A percentile compares a stretch with the other conserved stretches of the same genome.
These are phyloP conservation scores for Schizosaccharomyces japonicus DNA, from an alignment of 805 yeast genomes.

Conservation along the genomic window DNA sequence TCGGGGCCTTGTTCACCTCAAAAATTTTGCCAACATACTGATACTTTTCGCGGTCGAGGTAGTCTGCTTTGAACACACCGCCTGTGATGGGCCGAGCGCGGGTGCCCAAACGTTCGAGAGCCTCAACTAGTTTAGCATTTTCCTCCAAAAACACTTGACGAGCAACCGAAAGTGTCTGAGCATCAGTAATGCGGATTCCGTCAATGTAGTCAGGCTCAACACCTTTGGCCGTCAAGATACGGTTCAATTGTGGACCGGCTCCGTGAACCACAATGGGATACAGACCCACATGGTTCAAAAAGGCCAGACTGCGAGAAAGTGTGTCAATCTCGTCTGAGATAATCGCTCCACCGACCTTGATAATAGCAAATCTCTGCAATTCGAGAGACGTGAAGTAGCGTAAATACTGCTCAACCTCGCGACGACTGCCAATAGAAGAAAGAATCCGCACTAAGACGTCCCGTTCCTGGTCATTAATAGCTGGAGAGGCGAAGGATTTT, in stretches of 20 bases:
- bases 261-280: conserved; percentile 95
- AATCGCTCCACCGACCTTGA: conserved; percentile 97
- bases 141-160: conserved; percentile 88
- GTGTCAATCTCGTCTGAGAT: conserved; percentile 75
- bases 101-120: conserved; percentile 86
- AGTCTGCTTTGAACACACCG: conserved; percentile 87
- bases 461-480: not conserved
- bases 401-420: conserved; percentile 93
- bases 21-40: conserved; percentile 77
- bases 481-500: no score
- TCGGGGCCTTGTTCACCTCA: conserved; percentile 65
- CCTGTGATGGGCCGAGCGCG: conserved; percentile 96
- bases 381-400: conserved; percentile 83
- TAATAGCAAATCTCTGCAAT: conserved; percentile 92
- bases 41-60: conserved; percentile 72
- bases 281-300: conserved; percentile 86
- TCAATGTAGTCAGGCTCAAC: conserved; percentile 89
- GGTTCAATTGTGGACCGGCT: conserved; percentile 96
- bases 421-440: conserved; percentile 87
- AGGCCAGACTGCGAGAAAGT: conserved; percentile 84
- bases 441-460: conserved; percentile 55
- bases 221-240: conserved; percentile 73
- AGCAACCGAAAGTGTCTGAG: conserved; percentile 85
- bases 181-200: conserved; percentile 89
- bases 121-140: conserved; percentile 81